Evolutionary conservation across 371 early-diverging fungal species (phyloP).

Genomic region (Actinomortierella ambigua): DNA sequence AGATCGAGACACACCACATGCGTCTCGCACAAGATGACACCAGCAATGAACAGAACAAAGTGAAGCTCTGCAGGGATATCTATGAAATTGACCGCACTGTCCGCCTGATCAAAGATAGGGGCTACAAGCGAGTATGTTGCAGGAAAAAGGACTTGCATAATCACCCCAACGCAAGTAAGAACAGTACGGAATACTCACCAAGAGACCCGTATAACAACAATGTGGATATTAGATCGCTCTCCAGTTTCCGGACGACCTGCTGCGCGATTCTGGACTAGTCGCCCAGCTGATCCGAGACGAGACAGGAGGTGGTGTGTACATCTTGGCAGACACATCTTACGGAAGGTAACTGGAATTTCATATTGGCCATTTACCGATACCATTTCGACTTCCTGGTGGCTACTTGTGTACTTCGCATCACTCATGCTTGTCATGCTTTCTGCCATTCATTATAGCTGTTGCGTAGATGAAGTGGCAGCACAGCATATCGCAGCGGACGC

Average conservation of each 20-base stretch:
- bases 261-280: slow-evolving; percentile 75
- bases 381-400: too few relatives aligned
- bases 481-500: slow-evolving; percentile 84
- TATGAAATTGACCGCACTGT: slow-evolving; percentile 78
- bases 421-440: too few relatives aligned
- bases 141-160: not conserved
- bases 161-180: not conserved
- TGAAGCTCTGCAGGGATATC: slow-evolving; percentile 42
- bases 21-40: slow-evolving; percentile 22
- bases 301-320: slow-evolving; percentile 60
- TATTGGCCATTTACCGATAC: too few relatives aligned
- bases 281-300: slow-evolving; percentile 53
- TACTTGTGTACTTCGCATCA: too few relatives aligned
- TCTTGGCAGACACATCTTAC: slow-evolving; percentile 94
- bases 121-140: slow-evolving; percentile 51
- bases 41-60: slow-evolving; percentile 39
- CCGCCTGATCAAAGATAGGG: slow-evolving; percentile 50
- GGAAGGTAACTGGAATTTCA: too few relatives aligned
- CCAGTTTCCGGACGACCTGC: slow-evolving; percentile 91
- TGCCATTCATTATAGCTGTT: slow-evolving; percentile 73
- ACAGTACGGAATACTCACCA: not conserved
- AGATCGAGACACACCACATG: slow-evolving; percentile 52
- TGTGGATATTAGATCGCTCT: slow-evolving; percentile 64
- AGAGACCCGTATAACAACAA: not conserved
- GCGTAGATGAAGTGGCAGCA: slow-evolving; percentile 96